Evolutionary conservation across 352 stramenopile genomes (phyloP).

Genomic region (Plasmopara halstedii): DNA sequence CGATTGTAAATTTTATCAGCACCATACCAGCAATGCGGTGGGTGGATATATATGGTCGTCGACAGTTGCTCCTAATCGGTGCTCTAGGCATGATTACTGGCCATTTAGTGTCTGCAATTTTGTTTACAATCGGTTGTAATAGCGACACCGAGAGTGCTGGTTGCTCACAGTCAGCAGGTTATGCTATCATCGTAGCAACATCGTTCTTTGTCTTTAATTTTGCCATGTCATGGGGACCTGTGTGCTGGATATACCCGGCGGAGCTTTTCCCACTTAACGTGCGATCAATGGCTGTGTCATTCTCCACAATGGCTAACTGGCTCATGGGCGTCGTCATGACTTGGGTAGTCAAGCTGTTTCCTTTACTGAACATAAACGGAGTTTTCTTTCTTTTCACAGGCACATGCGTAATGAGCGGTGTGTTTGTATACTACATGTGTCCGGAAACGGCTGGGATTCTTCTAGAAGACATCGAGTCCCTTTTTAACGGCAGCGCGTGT

Average conservation of each 20-base stretch:
- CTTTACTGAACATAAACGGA: constrained; percentile 35
- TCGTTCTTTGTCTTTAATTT: constrained; percentile 40
- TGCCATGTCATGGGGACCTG: constrained; percentile 28
- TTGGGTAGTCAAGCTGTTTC: constrained; percentile 42
- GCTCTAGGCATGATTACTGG: constrained; percentile 37
- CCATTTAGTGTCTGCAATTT: constrained; percentile 29
- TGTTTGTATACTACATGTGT: constrained; percentile 44
- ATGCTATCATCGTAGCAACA: constrained; percentile 34
- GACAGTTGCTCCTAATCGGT: constrained; percentile 31
- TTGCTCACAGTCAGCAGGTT: constrained; percentile 28
- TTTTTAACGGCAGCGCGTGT: constrained; percentile 34
- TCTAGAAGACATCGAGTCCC: constrained; percentile 48
- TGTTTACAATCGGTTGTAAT: constrained; percentile 34
- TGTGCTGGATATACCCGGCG: constrained; percentile 31
- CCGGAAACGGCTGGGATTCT: constrained; percentile 42
- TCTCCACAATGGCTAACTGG: constrained; percentile 46
- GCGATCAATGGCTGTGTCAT: constrained; percentile 36
- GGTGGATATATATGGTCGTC: constrained; percentile 35
- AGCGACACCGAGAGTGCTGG: constrained; percentile 27
- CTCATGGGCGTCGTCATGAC: constrained; percentile 43
- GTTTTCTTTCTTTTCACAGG: constrained; percentile 41
- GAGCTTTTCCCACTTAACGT: constrained; percentile 33
- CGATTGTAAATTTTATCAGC: constrained; percentile 40
- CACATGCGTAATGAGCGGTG: constrained; percentile 29
- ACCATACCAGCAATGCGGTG: constrained; percentile 44